Base-by-base conservation (phyloP, 257 asterid species). In the Parsonsia alboflavescens region DNA sequence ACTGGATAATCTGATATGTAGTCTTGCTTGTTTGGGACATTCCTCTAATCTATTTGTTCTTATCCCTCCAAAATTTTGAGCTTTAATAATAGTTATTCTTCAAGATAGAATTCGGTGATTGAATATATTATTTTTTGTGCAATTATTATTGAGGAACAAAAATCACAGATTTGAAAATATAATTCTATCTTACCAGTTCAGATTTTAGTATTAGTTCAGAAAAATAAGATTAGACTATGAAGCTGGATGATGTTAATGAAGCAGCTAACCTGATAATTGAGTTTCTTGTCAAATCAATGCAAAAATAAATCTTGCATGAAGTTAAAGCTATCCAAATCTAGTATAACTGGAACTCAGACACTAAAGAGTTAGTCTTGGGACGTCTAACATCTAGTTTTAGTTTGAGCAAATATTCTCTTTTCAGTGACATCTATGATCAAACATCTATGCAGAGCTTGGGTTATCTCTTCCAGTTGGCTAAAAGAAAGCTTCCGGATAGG, bases 401-500 rank as follows among this genome's bases (percentile, higher is more conserved):
- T 21, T 65, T 39, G 16, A 39, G 50, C 50, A 39, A 24, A 9
- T 39, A 16, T 65, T 16, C 26, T 36, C 15, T 39, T 65, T 16
- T 65, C 26, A 65, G 15, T 65, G 21, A 65, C n/a, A 10, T 65
- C 50, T 39, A 65, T 39, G 16, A 16, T 65, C 50, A 19, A 65
- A 39, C 16, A 16, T 65, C 49, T 75, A 36, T 71, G 66, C 92
- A 91, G 98, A 76, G 89, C 96, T 79, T 94, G 98, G 97, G 82
- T 94, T 68, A n/a, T 94, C 75, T 87, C 97, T 61, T 77, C 98
- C 44, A 88, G 80, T 52, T 94, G 98, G 98, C 84, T 94, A 84
- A 91, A 91, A 79, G 95, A 91, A 83, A 94, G 97, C 83, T 91
- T 77, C 86, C 87, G 82, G 82, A 87, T 77, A 58, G 89, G 91